Conservation (phyloP, 2,329 filamentous ascomycete genomes). For the Chrysoporthe austroafricana region DNA sequence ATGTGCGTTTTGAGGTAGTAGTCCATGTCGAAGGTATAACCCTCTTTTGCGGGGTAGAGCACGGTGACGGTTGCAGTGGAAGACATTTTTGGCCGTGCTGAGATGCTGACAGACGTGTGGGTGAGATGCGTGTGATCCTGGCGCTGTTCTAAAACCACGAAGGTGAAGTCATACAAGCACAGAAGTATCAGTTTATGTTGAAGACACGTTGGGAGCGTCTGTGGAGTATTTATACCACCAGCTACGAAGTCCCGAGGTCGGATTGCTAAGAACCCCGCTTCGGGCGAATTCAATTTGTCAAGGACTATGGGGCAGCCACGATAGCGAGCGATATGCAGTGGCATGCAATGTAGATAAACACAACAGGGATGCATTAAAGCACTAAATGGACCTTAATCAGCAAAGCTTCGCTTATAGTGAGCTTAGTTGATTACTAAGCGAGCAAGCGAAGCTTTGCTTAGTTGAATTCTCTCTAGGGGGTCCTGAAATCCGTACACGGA, state of each 20-base stretch:
- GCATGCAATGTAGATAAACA: not conserved
- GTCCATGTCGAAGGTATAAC: slow-evolving; percentile 49
- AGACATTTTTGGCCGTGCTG: slow-evolving; percentile 20
- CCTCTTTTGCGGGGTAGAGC: slow-evolving; percentile 46
- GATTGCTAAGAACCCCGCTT: not conserved
- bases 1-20: slow-evolving; percentile 55
- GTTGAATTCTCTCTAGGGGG: no score
- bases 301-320: not conserved
- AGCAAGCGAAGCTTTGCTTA: no score
- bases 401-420: no score
- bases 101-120: not conserved
- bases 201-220: not conserved
- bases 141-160: not conserved
- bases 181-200: not conserved
- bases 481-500: no score
- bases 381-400: no score
- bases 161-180: not conserved
- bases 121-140: not conserved
- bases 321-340: not conserved
- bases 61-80: slow-evolving; percentile 33
- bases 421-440: no score
- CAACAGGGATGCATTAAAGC: no score
- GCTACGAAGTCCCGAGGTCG: not conserved
- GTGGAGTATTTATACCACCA: not conserved
- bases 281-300: slow-evolving; percentile 3